A percentile compares a stretch with the other conserved stretches of the same genome.
These are phyloP conservation scores for Cyclaneusma minus DNA, from an alignment of 2,329 filamentous ascomycete genomes.

Conservation along the genomic window DNA sequence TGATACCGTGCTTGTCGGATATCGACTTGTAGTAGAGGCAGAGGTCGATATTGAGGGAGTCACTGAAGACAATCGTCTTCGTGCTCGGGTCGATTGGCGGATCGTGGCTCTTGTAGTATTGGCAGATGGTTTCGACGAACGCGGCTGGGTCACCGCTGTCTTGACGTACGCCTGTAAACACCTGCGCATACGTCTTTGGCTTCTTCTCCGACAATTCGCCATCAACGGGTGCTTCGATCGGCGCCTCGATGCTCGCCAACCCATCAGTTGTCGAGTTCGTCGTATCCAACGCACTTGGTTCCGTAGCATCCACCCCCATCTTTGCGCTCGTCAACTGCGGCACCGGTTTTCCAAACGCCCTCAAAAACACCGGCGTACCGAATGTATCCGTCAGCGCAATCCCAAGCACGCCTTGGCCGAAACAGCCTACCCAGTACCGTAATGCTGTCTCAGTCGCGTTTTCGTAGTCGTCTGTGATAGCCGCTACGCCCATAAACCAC, in stretches of 20 bases:
- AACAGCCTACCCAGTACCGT: slow-evolving; percentile 80
- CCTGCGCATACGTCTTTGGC: slow-evolving; percentile 42
- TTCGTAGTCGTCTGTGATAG: slow-evolving; percentile 74
- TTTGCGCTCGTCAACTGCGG: slow-evolving; percentile 26
- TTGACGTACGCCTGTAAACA: slow-evolving; percentile 53
- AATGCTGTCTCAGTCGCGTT: slow-evolving; percentile 73
- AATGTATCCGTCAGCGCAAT: slow-evolving; percentile 96
- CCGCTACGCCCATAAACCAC: slow-evolving; percentile 98
- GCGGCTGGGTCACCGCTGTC: slow-evolving; percentile 56
- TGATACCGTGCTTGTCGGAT: slow-evolving; percentile 66
- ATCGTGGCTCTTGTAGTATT: slow-evolving; percentile 23
- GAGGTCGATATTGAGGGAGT: slow-evolving; percentile 80
- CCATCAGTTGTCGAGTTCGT: slow-evolving; percentile 24
- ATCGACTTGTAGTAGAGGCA: slow-evolving; percentile 82
- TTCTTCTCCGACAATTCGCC: slow-evolving; percentile 24
- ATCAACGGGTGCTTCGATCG: slow-evolving; percentile 14
- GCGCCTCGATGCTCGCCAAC: slow-evolving; percentile 25
- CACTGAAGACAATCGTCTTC: slow-evolving; percentile 90
- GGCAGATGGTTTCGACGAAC: slow-evolving; percentile 48
- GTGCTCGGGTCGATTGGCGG: slow-evolving; percentile 63
- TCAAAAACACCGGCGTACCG: slow-evolving; percentile 77
- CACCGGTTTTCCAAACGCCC: slow-evolving; percentile 61
- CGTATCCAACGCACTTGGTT: slow-evolving; percentile 21
- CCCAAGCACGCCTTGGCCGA: slow-evolving; percentile 67
- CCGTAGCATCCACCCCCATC: slow-evolving; percentile 21